These are phyloP conservation scores for Curvularia verruculosa DNA, from an alignment of 2,329 filamentous ascomycete species.

Conservation along the genomic window DNA sequence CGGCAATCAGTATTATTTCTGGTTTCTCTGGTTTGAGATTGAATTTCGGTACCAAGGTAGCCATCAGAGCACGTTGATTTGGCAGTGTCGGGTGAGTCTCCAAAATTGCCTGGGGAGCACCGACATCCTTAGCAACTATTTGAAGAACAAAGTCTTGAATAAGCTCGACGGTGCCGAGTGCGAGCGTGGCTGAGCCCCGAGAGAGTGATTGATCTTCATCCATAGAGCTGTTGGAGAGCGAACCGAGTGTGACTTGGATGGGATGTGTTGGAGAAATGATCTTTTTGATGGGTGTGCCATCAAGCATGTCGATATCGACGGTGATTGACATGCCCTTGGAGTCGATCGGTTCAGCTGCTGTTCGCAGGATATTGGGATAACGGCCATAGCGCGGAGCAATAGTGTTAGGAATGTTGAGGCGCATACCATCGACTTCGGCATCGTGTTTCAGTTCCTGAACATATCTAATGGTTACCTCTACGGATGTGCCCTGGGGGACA, in stretches of 20 bases:
- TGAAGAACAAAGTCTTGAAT: constrained; percentile 10
- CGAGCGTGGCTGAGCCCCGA: constrained; percentile 6
- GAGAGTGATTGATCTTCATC: constrained; percentile 3
- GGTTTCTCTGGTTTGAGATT: constrained; percentile 12
- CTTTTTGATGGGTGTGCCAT: constrained; percentile 6
- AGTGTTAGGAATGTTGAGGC: constrained; percentile 5
- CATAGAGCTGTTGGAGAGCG: constrained; percentile 1
- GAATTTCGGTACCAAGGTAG: constrained; percentile 12
- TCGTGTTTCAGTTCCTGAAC: constrained; percentile 13
- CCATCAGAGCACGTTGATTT: constrained; percentile 12
- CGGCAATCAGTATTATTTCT: constrained; percentile 11
- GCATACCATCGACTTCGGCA: constrained; percentile 12
- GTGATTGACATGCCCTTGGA: constrained; percentile 7
- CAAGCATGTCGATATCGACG: constrained; percentile 8
- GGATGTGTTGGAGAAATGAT: constrained; percentile 11
- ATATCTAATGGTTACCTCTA: constrained; percentile 9
- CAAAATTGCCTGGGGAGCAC: constrained; percentile 9
- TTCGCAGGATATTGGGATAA: constrained; percentile 1
- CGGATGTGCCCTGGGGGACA: background rate
- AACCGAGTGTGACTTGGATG: constrained; percentile 12
- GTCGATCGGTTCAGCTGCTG: background rate
- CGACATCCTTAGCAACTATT: constrained; percentile 11
- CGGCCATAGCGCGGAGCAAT: constrained; percentile 8
- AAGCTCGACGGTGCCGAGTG: background rate
- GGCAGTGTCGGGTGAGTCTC: constrained; percentile 5